These are phyloP conservation scores for Alternaria sp. DNA, from an alignment of 2,329 filamentous ascomycete species.

Conservation along the genomic window DNA sequence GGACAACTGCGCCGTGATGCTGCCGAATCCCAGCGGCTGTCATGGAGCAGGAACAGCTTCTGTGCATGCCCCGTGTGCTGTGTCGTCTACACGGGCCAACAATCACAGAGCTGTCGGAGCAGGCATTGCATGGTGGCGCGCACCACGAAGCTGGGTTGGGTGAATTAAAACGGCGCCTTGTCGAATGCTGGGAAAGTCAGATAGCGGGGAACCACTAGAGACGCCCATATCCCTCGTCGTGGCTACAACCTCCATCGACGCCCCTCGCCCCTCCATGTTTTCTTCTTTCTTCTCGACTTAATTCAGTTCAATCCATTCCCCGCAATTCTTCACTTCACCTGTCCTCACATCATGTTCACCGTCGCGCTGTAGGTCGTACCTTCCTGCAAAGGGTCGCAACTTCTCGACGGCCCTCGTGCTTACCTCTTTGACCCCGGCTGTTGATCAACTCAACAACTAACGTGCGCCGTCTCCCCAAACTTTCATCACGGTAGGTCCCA, in stretches of 20 bases:
- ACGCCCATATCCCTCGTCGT: slow-evolving; percentile 40
- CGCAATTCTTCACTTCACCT: slow-evolving; percentile 2
- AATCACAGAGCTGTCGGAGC: slow-evolving; percentile 21
- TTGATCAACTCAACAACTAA: slow-evolving; percentile 30
- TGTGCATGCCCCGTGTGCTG: slow-evolving; percentile 11
- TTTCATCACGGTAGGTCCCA: slow-evolving; percentile 15
- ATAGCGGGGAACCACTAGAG: slow-evolving; percentile 37
- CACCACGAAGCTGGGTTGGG: slow-evolving; percentile 32
- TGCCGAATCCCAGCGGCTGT: slow-evolving; percentile 10
- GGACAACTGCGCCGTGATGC: slow-evolving; percentile 10
- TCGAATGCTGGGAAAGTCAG: slow-evolving; percentile 29
- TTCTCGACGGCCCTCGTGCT: slow-evolving; percentile 16
- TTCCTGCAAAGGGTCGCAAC: slow-evolving; percentile 18
- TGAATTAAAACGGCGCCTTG: slow-evolving; percentile 40
- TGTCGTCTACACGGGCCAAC: slow-evolving; percentile 25
- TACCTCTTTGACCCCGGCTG: slow-evolving; percentile 22
- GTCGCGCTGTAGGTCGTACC: slow-evolving; percentile 36
- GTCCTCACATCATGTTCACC: slow-evolving; percentile 17
- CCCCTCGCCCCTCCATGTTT: slow-evolving; percentile 25
- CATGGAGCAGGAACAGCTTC: slow-evolving; percentile 9
- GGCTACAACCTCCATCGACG: slow-evolving; percentile 33
- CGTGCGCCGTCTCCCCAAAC: slow-evolving; percentile 2
- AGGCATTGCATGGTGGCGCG: slow-evolving; percentile 40
- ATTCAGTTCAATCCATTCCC: slow-evolving; percentile 5
- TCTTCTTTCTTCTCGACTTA: slow-evolving; percentile 19